Evolutionary conservation across 345 rosid genomes (phyloP).

Genomic region (Syzygium jambos): DNA sequence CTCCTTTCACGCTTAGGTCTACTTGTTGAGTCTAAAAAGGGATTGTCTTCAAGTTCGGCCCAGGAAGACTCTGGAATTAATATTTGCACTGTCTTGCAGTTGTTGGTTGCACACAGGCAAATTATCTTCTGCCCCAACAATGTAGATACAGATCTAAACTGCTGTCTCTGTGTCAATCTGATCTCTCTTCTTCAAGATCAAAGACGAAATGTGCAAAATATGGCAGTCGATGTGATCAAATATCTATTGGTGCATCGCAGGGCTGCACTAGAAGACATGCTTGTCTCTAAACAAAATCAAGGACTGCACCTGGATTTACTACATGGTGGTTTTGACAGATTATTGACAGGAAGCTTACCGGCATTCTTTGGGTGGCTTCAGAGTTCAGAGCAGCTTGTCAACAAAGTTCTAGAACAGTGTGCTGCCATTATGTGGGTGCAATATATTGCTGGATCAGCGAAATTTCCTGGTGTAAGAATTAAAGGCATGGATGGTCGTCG

Average conservation of each 20-base stretch:
- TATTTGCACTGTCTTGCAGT: constrained; percentile 74
- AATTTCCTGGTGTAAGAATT: constrained; percentile 94
- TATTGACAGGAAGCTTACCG: constrained; percentile 71
- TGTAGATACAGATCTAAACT: constrained; percentile 85
- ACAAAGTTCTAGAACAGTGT: constrained; percentile 90
- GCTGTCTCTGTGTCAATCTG: constrained; percentile 88
- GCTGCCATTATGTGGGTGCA: constrained; percentile 98
- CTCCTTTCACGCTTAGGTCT: constrained; percentile 75
- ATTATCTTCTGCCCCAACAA: constrained; percentile 95
- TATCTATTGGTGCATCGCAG: constrained; percentile 84
- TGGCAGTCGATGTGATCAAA: constrained; percentile 83
- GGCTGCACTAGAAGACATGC: constrained; percentile 84
- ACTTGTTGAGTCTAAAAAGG: constrained; percentile 62
- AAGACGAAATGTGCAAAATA: constrained; percentile 68
- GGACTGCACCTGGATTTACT: constrained; percentile 75
- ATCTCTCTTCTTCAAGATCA: constrained; percentile 74
- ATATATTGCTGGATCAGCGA: constrained; percentile 82
- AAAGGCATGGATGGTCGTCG: constrained; percentile 93
- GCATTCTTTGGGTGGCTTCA: constrained; percentile 83
- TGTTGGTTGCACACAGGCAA: constrained; percentile 82
- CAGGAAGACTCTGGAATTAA: constrained; percentile 70
- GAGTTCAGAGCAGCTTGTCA: constrained; percentile 64
- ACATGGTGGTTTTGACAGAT: constrained; percentile 92
- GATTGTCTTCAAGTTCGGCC: constrained; percentile 31
- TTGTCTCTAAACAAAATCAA: constrained; percentile 80